Evolutionary conservation across 1,139 yeast genomes (phyloP), one percentile per base, ranked within the genome.

Genomic region (Sugiyamaella castrensis): DNA sequence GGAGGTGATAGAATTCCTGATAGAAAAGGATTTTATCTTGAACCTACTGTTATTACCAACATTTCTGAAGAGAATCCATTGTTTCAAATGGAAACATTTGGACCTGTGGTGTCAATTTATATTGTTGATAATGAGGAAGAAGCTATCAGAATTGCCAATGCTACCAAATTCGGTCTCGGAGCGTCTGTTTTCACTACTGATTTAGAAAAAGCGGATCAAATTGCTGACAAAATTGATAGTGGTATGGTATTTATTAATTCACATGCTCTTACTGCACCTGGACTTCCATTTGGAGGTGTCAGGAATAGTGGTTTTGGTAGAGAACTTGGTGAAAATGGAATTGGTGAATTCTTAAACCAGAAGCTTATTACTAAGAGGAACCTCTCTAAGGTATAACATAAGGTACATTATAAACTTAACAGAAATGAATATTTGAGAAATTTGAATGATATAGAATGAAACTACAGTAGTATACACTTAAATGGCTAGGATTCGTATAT

Each of bases 301-400:
- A 84, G 84, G 68, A 80, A 82, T 71, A 84, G 94, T 54, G 96
- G 96, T 71, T 80, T 86, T 67, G 96, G 96, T 66, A 84, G 95
- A 73, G 96, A 87, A 76, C 81, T 87, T 82, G 95, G 96, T 69
- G 89, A 84, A 67, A 49, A 51, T 12, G 58, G 58, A 9, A 37
- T 49, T 11, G 26, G 33, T n/a, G 52, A 49, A 32, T 49, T 49
- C 46, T 41, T 49, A 15, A 49, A 46, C 46, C 33, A 34, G 33
- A 49, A 49, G 42, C 30, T 43, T 28, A 30, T 42, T 32, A 8
- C 13, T 15, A 34, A 24, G 29, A 42, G 35, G 39, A 12, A 39
- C 6, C 35, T 36, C 29, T 29, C 29, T 42, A 36, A 15, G 19
- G 19, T 15, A 30, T n/a, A n/a, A n/a, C n/a, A n/a, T n/a, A n/a